A percentile compares a stretch with the other conserved stretches of the same genome.
These are phyloP conservation scores for Cucumis hystrix DNA, from an alignment of 306 rosid genomes.

Conservation along the genomic window DNA sequence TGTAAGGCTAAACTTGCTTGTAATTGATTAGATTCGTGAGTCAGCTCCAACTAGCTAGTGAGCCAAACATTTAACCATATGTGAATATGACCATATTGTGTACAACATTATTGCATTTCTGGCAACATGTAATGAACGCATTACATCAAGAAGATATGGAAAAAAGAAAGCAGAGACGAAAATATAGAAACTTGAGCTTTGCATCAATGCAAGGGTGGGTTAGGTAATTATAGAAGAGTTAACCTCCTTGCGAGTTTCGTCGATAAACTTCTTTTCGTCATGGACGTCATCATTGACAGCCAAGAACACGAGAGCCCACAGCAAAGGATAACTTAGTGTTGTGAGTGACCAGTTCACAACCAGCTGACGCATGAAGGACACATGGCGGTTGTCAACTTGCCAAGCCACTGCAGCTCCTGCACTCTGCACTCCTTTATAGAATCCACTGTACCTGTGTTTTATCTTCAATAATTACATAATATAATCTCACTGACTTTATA, in stretches of 20 bases:
- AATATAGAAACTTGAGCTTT: no score
- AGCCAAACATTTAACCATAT: no score
- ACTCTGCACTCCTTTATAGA: conserved; percentile 86
- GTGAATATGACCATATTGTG: no score
- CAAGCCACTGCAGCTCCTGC: conserved; percentile 98
- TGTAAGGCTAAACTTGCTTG: no score
- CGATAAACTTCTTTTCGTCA: not conserved
- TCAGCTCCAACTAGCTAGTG: no score
- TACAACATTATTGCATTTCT: no score
- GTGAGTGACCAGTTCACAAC: conserved; percentile 55
- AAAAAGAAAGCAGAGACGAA: no score
- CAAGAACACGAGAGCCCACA: conserved; percentile 37
- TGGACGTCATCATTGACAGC: conserved; percentile 51
- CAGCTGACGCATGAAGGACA: conserved; percentile 43
- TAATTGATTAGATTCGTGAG: no score
- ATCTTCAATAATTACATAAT: not conserved
- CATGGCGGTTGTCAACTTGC: conserved; percentile 55
- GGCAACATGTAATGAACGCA: no score
- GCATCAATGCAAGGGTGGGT: no score
- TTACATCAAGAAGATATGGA: no score
- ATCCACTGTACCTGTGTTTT: conserved; percentile 67
- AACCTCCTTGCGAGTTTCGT: conserved; percentile 15
- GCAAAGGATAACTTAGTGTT: conserved; percentile 51
- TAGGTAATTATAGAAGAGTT: conserved; percentile 2
- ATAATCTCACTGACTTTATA: no score